Conservation (phyloP, 352 stramenopile species). For the Pythium oligandrum region DNA sequence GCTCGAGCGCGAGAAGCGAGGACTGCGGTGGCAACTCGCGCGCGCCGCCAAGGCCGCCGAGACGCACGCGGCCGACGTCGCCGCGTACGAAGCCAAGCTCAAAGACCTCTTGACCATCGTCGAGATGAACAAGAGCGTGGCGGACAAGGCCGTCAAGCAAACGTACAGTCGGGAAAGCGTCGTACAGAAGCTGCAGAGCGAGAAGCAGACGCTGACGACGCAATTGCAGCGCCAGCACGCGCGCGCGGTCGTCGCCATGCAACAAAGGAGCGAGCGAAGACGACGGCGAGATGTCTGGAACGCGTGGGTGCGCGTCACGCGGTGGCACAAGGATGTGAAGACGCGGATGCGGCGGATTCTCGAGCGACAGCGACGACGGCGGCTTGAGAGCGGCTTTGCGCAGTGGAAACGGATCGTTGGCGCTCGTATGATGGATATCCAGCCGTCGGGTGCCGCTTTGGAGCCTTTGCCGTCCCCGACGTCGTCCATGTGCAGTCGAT, state of each 20-base stretch:
- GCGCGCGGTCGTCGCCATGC: constrained; percentile 15
- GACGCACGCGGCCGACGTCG: constrained; percentile 21
- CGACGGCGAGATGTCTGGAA: constrained; percentile 21
- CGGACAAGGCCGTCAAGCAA: constrained; percentile 35
- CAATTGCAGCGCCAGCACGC: constrained; percentile 20
- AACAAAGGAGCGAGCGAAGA: constrained; percentile 11
- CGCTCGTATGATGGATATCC: too few relatives aligned
- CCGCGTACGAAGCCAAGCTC: constrained; percentile 38
- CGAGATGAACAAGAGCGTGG: constrained; percentile 55
- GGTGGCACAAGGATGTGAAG: not conserved
- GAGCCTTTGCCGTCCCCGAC: constrained; percentile 1
- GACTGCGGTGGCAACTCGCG: constrained; percentile 50
- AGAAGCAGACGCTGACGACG: constrained; percentile 22
- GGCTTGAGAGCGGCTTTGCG: not conserved
- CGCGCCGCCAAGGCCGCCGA: constrained; percentile 34
- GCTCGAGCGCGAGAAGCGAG: constrained; percentile 47
- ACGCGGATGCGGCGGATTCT: not conserved
- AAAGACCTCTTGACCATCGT: constrained; percentile 67
- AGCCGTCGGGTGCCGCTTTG: not conserved
- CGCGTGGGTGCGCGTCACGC: not conserved
- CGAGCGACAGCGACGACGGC: not conserved
- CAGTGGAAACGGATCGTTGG: not conserved
- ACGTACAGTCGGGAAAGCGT: constrained; percentile 28
- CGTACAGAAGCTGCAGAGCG: constrained; percentile 20
- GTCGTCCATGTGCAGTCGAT: constrained; percentile 4